Conservation (phyloP, 1,139 yeast genomes). For the Meyerozyma carpophila region DNA sequence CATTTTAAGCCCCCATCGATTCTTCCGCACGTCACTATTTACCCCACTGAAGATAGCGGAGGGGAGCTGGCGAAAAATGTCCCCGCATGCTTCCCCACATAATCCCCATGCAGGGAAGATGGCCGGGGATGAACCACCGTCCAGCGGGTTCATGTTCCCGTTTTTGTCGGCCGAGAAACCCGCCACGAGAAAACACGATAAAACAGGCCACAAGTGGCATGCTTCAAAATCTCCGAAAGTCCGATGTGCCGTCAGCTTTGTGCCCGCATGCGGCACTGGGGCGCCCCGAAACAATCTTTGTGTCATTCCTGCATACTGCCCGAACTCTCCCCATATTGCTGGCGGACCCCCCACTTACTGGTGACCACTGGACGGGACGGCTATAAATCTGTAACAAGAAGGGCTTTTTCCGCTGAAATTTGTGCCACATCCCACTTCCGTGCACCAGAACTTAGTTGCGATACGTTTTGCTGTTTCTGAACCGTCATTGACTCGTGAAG, state of each 20-base stretch:
- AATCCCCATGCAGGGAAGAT: not conserved
- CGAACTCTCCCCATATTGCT: not conserved
- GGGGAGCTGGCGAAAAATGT: not conserved
- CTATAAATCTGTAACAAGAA: not conserved
- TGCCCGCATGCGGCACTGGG: not conserved
- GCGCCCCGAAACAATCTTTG: not conserved
- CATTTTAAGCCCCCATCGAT: too few relatives aligned
- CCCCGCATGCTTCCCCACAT: slow-evolving; percentile 1
- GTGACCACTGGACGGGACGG: not conserved
- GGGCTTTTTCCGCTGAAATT: not conserved
- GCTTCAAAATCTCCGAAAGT: too few relatives aligned
- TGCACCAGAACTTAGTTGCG: not conserved
- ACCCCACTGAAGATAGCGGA: not conserved
- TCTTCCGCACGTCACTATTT: not conserved
- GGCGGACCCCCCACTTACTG: not conserved
- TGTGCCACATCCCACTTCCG: not conserved
- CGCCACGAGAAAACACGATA: too few relatives aligned
- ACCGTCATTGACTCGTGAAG: not conserved
- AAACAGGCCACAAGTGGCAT: too few relatives aligned
- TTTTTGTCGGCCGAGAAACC: not conserved
- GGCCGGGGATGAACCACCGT: too few relatives aligned
- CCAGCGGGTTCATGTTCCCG: not conserved
- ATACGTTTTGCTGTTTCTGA: not conserved
- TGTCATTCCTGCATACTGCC: not conserved
- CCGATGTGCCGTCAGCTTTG: too few relatives aligned